phyloP scores from a whole-genome alignment of 2,329 filamentous ascomycete species.

The Dothideomycetes sp. region DNA sequence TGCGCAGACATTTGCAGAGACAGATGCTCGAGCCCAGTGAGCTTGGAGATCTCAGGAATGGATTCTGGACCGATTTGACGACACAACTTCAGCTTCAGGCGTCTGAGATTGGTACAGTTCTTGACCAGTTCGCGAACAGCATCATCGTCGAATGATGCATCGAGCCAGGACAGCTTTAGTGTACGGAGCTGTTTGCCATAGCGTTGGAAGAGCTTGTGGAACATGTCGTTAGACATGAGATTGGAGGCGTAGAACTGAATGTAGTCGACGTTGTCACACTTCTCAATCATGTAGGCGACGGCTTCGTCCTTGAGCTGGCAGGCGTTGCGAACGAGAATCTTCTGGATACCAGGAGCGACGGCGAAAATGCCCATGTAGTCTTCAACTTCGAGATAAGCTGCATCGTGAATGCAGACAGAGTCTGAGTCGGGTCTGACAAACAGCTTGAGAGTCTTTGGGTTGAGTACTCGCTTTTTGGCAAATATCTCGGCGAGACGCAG shows the following conservation, averaged over 20 bases:
- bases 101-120: conserved; percentile 58
- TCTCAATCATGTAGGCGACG: conserved; percentile 69
- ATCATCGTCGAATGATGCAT: conserved; percentile 69
- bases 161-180: conserved; percentile 74
- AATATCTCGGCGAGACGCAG: conserved; percentile 54
- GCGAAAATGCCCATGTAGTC: conserved; percentile 78
- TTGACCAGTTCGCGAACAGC: conserved; percentile 53
- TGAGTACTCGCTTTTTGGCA: conserved; percentile 53
- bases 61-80: conserved; percentile 60
- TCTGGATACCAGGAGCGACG: conserved; percentile 57
- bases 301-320: conserved; percentile 84
- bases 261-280: conserved; percentile 57
- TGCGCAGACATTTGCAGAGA: conserved; percentile 57
- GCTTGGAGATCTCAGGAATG: conserved; percentile 52
- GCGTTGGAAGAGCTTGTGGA: conserved; percentile 58
- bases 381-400: conserved; percentile 58
- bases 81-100: conserved; percentile 75
- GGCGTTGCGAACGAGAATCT: conserved; percentile 70
- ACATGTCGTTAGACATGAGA: conserved; percentile 66
- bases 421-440: conserved; percentile 46
- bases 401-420: conserved; percentile 51
- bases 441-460: conserved; percentile 39
- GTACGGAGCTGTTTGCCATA: conserved; percentile 57
- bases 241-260: conserved; percentile 80
- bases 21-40: conserved; percentile 61